Evolutionary conservation across 2,329 filamentous ascomycete genomes (phyloP).

Genomic region (Dactylellina haptotyla): DNA sequence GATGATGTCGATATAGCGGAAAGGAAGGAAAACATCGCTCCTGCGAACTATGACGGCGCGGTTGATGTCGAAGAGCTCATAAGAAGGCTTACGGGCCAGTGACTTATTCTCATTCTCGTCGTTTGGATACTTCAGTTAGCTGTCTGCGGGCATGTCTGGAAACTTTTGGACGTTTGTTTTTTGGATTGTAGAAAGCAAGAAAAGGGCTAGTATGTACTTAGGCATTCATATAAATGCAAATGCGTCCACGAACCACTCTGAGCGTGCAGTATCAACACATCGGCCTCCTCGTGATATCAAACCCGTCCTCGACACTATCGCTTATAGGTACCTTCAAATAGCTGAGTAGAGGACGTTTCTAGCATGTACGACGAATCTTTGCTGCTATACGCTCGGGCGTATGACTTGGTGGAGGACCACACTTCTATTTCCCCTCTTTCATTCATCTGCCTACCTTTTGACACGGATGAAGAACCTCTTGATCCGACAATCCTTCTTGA

Average conservation of each 20-base stretch:
- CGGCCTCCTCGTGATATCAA: no score
- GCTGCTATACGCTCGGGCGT: constrained; percentile 37
- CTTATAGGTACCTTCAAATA: no score
- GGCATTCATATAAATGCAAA: no score
- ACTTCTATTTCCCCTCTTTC: constrained; percentile 50
- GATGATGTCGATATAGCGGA: background rate
- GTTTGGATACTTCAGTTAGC: no score
- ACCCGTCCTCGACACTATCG: no score
- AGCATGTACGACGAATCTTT: constrained; percentile 42
- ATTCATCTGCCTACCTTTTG: constrained; percentile 44
- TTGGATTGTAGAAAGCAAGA: no score
- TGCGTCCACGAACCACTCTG: no score
- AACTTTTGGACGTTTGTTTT: no score
- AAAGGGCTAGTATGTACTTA: no score
- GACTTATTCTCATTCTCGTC: no score
- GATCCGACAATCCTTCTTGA: background rate
- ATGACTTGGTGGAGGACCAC: constrained; percentile 48
- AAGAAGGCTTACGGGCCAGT: constrained; percentile 44
- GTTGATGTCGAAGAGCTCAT: constrained; percentile 51
- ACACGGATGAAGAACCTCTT: constrained; percentile 20
- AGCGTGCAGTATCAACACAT: no score
- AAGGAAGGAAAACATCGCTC: constrained; percentile 45
- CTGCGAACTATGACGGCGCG: constrained; percentile 16
- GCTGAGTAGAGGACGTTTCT: background rate
- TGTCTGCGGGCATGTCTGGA: no score